Evolutionary conservation across 2,329 filamentous ascomycete species (phyloP).

Genomic region (Laburnicola sp.): DNA sequence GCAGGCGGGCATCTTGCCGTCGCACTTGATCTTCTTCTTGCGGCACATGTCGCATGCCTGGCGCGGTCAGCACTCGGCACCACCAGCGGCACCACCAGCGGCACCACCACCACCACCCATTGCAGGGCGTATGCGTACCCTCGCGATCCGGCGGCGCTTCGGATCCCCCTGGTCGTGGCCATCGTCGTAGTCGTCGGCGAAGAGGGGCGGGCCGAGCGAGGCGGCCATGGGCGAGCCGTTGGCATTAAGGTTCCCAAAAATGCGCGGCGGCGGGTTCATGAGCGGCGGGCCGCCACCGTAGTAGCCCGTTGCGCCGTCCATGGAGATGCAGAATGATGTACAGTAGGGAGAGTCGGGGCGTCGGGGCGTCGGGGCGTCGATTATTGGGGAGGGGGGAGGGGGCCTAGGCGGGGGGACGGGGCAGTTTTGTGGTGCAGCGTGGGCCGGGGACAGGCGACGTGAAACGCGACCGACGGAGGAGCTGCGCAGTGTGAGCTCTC

Average conservation of each 20-base stretch:
- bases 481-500: no score
- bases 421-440: no score
- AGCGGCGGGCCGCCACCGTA: constrained; percentile 37
- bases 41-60: constrained; percentile 95
- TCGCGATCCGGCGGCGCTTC: constrained; percentile 85
- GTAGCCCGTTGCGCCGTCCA: constrained; percentile 42
- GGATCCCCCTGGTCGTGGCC: constrained; percentile 68
- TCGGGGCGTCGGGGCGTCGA: no score
- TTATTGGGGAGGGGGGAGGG: no score
- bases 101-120: no score
- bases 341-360: no score
- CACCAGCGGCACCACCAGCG: not conserved
- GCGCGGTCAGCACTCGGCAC: constrained; percentile 25
- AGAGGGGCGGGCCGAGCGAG: constrained; percentile 35
- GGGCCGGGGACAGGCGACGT: no score
- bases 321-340: constrained; percentile 12
- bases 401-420: no score
- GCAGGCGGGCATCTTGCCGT: constrained; percentile 92
- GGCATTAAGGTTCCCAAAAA: constrained; percentile 44
- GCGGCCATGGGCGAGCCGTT: constrained; percentile 44
- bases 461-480: no score
- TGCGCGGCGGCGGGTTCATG: constrained; percentile 46
- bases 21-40: constrained; percentile 96
- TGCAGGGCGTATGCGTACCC: constrained; percentile 57
- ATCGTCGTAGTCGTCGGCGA: constrained; percentile 52